Percentiles rank a stretch among this genome's conserved stretches.
Conservation (phyloP, 108 stramenopile species). For the Cyclotella baltica region DNA sequence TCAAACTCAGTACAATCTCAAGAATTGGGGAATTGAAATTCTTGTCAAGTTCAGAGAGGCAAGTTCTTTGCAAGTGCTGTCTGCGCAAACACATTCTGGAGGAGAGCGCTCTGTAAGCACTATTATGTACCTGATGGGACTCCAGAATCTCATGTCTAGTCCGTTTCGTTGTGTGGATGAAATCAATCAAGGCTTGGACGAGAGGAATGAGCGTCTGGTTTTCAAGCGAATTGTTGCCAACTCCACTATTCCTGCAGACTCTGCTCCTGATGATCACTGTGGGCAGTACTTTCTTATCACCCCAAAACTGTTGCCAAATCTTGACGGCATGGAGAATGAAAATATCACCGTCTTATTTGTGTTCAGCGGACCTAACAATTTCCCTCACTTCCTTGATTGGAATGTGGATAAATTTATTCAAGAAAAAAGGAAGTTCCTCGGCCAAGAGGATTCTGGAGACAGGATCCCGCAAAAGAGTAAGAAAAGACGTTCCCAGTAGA, state of each 20-base stretch:
- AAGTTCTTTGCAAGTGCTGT: conserved; percentile 72
- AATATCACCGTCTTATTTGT: conserved; percentile 92
- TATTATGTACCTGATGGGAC: conserved; percentile 98
- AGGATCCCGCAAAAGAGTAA: conserved; percentile 9
- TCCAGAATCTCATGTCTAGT: conserved; percentile 90
- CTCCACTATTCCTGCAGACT: conserved; percentile 62
- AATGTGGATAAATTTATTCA: conserved; percentile 54
- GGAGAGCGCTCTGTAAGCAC: conserved; percentile 96
- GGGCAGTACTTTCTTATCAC: conserved; percentile 98
- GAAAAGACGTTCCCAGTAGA: conserved; percentile 21
- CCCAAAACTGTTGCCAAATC: conserved; percentile 97
- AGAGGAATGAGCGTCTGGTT: conserved; percentile 93
- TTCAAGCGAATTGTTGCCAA: conserved; percentile 94
- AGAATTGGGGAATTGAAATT: conserved; percentile 91
- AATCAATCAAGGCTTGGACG: conserved; percentile 99
- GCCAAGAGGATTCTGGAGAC: conserved; percentile 9
- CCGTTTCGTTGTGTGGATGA: conserved; percentile 99
- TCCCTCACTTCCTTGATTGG: conserved; percentile 50
- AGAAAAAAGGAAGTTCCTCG: conserved; percentile 32
- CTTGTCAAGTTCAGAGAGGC: conserved; percentile 89
- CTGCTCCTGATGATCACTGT: conserved; percentile 59
- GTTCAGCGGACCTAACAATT: conserved; percentile 83
- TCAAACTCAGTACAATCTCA: conserved; percentile 55
- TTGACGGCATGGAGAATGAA: conserved; percentile 93
- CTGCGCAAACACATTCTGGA: conserved; percentile 92